Percentiles rank a stretch among this genome's conserved stretches.
These are phyloP conservation scores for Rubus idaeus DNA, from an alignment of 306 rosid genomes.

Conservation along the genomic window DNA sequence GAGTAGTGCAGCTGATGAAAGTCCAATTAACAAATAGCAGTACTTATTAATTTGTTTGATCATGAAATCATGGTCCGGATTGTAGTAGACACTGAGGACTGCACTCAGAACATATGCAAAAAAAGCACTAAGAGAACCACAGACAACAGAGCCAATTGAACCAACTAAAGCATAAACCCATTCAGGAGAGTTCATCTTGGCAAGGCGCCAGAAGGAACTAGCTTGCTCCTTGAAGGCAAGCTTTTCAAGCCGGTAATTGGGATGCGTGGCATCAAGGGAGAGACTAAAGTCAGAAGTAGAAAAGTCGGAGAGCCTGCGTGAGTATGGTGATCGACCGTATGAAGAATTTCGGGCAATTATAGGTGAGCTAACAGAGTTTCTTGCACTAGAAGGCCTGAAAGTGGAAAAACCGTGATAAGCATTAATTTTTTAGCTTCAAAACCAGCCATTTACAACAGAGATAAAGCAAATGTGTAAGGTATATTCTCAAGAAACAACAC, in stretches of 20 bases:
- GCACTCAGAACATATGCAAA: conserved; percentile 92
- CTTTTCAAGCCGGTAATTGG: conserved; percentile 83
- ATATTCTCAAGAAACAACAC: not conserved
- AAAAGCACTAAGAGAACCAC: conserved; percentile 96
- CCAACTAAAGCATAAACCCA: conserved; percentile 89
- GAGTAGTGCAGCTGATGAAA: conserved; percentile 86
- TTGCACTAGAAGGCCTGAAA: conserved; percentile 96
- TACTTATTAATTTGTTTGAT: conserved; percentile 68
- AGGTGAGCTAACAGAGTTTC: conserved; percentile 98
- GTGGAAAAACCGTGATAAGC: conserved; percentile 24
- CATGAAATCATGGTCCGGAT: conserved; percentile 68
- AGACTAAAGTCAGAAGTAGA: conserved; percentile 92
- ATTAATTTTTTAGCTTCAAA: conserved; percentile 2
- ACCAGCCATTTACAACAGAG: not conserved
- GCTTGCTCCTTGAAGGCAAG: conserved; percentile 95
- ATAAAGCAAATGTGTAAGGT: not conserved
- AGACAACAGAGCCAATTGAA: conserved; percentile 85
- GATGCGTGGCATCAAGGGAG: conserved; percentile 73
- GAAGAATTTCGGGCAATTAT: conserved; percentile 95
- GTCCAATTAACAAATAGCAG: conserved; percentile 86
- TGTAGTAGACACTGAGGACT: conserved; percentile 87
- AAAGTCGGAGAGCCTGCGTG: conserved; percentile 95
- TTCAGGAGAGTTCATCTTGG: conserved; percentile 98
- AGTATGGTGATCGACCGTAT: conserved; percentile 95
- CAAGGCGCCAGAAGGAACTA: conserved; percentile 97